phyloP scores from a whole-genome alignment of 2,329 filamentous ascomycete species.

The Talaromyces sp. region DNA sequence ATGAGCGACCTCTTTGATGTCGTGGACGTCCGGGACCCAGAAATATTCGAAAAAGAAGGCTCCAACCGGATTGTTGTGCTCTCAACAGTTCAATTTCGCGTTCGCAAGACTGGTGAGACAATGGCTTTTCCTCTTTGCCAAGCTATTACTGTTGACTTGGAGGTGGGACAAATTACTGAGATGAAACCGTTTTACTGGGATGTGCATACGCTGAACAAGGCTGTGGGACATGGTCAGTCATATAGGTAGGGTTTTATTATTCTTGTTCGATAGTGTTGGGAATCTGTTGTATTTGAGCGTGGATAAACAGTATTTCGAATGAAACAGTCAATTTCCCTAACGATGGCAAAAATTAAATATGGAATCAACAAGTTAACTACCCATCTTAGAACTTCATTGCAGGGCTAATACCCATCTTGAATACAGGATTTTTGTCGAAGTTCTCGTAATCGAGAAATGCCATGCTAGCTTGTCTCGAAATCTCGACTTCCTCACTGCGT shows the following conservation, averaged over 20 bases:
- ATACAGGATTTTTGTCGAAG: conserved; percentile 1
- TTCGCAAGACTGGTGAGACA: neutral
- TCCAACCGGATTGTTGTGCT: neutral
- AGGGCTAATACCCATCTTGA: conserved; percentile 2
- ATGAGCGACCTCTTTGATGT: neutral
- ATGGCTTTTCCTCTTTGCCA: neutral
- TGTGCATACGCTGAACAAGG: neutral
- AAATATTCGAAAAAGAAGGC: neutral
- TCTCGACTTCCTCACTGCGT: conserved; percentile 6
- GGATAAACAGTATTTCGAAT: neutral
- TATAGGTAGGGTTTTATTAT: neutral
- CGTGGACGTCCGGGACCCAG: neutral
- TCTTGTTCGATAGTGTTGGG: neutral
- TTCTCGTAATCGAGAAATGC: conserved; percentile 6
- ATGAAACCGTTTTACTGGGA: neutral
- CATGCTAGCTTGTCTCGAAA: conserved; percentile 3
- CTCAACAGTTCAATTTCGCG: neutral
- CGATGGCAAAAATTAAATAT: neutral
- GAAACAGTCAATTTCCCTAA: neutral
- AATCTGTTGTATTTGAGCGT: neutral
- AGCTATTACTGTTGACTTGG: neutral
- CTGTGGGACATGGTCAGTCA: neutral
- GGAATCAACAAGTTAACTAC: neutral
- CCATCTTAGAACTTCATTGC: neutral
- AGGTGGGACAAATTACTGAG: neutral